Conservation (phyloP, 148 eudicot genomes). For the Pouteria glomerata region DNA sequence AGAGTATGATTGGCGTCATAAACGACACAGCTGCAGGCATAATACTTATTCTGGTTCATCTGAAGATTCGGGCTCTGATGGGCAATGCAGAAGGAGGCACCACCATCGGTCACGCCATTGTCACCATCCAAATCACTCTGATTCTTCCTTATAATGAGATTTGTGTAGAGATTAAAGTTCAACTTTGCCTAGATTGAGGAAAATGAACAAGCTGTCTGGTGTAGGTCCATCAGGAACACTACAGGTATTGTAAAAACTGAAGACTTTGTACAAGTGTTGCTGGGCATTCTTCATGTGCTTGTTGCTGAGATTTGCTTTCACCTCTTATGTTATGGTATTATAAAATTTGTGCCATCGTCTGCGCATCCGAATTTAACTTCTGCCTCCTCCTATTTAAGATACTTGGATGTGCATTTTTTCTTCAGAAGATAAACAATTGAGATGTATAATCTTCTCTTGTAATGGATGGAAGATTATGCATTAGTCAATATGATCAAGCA, state of each 20-base stretch:
- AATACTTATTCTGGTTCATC: slow-evolving; percentile 18
- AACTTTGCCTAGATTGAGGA: background rate
- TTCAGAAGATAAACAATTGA: no score
- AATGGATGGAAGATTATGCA: no score
- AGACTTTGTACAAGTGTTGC: no score
- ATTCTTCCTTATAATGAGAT: slow-evolving; percentile 4
- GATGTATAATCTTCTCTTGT: no score
- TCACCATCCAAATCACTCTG: background rate
- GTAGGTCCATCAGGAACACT: background rate
- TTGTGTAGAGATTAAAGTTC: background rate
- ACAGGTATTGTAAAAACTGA: background rate
- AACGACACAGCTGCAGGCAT: slow-evolving; percentile 18
- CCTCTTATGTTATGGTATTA: no score
- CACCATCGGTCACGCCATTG: slow-evolving; percentile 12
- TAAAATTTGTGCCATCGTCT: no score
- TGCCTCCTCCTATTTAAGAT: no score
- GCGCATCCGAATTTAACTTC: no score
- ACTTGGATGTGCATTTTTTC: no score
- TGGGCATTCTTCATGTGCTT: no score
- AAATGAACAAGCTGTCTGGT: slow-evolving; percentile 3
- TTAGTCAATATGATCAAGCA: no score
- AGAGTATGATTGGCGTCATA: slow-evolving; percentile 25
- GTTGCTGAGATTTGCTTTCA: no score
- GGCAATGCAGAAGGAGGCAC: slow-evolving; percentile 12
- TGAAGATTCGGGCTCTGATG: slow-evolving; percentile 23